Evolutionary conservation across 331 rosid species (phyloP).

Genomic region (Pyrus hybrid): DNA sequence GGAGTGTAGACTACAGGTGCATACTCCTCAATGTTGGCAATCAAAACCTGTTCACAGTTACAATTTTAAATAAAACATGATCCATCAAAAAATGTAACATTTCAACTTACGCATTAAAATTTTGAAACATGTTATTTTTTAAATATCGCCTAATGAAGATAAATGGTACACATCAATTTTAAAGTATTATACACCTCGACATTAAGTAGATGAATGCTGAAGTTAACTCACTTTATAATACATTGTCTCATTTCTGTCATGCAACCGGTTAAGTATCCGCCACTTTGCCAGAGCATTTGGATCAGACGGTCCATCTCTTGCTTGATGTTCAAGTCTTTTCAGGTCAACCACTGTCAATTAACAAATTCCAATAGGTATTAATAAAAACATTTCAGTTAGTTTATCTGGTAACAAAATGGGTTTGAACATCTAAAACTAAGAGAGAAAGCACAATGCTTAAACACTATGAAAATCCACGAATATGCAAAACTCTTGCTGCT

Average conservation of each 20-base stretch:
- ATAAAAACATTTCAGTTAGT: neutral
- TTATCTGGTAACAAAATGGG: neutral
- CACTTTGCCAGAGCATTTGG: slow-evolving; percentile 94
- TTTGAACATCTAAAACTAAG: neutral
- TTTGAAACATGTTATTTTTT: neutral
- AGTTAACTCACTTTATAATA: slow-evolving; percentile 66
- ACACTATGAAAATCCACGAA: neutral
- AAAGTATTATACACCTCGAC: neutral
- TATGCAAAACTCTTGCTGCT: neutral
- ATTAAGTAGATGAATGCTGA: neutral
- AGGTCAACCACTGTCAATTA: slow-evolving; percentile 68
- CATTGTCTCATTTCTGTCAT: slow-evolving; percentile 97
- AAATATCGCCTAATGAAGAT: neutral
- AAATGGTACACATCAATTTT: neutral
- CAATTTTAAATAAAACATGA: neutral
- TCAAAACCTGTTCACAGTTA: slow-evolving; percentile 61
- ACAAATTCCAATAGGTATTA: slow-evolving; percentile 11
- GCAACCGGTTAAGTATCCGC: slow-evolving; percentile 95
- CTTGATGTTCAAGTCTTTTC: slow-evolving; percentile 87
- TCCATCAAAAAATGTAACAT: neutral
- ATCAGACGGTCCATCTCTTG: slow-evolving; percentile 97
- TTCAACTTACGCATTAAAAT: neutral
- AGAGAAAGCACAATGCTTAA: neutral
- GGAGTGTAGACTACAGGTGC: slow-evolving; percentile 97
- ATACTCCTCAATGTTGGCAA: slow-evolving; percentile 84